Conservation (phyloP, 345 rosid species). For the Nasturtium officinale region DNA sequence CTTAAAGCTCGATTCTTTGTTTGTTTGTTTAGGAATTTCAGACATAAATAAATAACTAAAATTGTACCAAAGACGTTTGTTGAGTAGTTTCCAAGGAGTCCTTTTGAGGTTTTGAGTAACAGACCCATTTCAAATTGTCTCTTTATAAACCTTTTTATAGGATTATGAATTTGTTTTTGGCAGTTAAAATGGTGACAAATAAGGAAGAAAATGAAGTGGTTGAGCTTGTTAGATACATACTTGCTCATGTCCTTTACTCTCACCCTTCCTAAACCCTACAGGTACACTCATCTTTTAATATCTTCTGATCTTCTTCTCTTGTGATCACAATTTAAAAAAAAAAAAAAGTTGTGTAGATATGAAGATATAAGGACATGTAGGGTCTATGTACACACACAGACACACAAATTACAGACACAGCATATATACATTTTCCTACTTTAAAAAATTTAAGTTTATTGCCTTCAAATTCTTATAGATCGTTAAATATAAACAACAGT, state of each 20-base stretch:
- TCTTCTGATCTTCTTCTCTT: conserved; percentile 10
- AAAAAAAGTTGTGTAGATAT: not conserved
- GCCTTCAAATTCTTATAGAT: not conserved
- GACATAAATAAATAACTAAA: conserved; percentile 8
- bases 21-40: not conserved
- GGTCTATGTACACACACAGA: conserved; percentile 2
- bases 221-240: conserved; percentile 58
- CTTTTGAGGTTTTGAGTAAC: conserved; percentile 14
- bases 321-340: not conserved
- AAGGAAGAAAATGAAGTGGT: conserved; percentile 57
- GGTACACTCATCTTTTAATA: conserved; percentile 37
- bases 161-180: conserved; percentile 27
- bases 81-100: conserved; percentile 37
- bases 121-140: conserved; percentile 18
- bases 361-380: conserved; percentile 29
- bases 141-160: not conserved
- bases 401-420: conserved; percentile 1
- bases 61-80: conserved; percentile 32
- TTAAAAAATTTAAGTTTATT: not conserved
- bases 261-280: conserved; percentile 37
- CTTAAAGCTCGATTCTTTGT: conserved; percentile 16
- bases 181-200: conserved; percentile 72
- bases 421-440: conserved; percentile 15
- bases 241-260: conserved; percentile 59
- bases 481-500: conserved; percentile 3